Conservation (phyloP, 768 basidiomycete species). For the Leccinum uliginosum region DNA sequence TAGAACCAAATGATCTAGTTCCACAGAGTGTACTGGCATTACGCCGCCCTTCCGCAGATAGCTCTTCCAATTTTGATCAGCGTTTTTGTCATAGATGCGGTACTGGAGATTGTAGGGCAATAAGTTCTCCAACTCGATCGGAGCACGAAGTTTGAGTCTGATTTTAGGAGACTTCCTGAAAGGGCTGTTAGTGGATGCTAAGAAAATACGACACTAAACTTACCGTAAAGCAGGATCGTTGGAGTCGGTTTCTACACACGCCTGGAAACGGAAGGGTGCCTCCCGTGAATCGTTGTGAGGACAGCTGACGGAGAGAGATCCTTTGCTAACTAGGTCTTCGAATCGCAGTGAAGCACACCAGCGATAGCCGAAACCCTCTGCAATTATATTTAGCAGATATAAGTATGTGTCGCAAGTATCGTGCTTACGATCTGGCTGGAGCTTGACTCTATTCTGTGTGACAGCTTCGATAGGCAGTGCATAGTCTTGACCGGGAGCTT, state of each 20-base stretch:
- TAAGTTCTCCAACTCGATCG: slow-evolving; percentile 92
- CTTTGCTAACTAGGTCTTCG: slow-evolving; percentile 76
- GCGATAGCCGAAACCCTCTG: slow-evolving; percentile 94
- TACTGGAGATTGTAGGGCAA: slow-evolving; percentile 93
- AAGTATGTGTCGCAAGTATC: not conserved
- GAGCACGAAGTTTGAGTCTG: slow-evolving; percentile 82
- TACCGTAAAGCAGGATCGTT: slow-evolving; percentile 54
- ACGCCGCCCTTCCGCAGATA: slow-evolving; percentile 90
- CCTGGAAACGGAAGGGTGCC: slow-evolving; percentile 92
- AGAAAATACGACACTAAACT: slow-evolving; percentile 17
- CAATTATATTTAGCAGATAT: not conserved
- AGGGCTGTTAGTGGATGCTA: slow-evolving; percentile 3
- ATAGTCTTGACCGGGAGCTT: slow-evolving; percentile 82
- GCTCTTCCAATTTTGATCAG: slow-evolving; percentile 90
- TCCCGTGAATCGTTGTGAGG: slow-evolving; percentile 76
- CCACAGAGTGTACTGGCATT: slow-evolving; percentile 96
- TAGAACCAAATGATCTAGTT: slow-evolving; percentile 83
- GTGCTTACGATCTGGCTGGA: slow-evolving; percentile 87
- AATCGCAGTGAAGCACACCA: slow-evolving; percentile 88
- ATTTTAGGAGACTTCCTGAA: slow-evolving; percentile 80
- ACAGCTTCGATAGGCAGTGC: slow-evolving; percentile 89
- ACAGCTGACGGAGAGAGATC: slow-evolving; percentile 76
- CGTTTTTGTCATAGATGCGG: slow-evolving; percentile 95
- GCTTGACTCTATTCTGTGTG: slow-evolving; percentile 69
- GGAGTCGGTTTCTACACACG: slow-evolving; percentile 76